These are phyloP conservation scores for Lithocarpus polystachyus DNA, from an alignment of 306 rosid genomes.

Conservation along the genomic window DNA sequence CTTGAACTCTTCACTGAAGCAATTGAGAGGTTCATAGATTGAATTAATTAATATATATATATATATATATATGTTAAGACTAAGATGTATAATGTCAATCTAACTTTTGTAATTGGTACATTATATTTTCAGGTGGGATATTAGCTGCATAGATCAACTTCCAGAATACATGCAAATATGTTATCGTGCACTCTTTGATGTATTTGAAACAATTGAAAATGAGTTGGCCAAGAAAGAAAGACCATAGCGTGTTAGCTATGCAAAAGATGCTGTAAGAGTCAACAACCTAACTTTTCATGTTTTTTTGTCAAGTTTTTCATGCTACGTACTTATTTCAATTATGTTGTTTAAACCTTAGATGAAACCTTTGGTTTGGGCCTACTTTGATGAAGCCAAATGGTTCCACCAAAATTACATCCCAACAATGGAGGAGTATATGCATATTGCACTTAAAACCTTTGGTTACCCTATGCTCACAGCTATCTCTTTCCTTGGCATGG, in stretches of 20 bases:
- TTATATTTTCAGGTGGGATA: constrained; percentile 3
- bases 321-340: too few species aligned
- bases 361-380: constrained; percentile 2
- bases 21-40: constrained; percentile 30
- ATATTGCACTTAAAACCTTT: constrained; percentile 6
- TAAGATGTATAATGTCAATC: too few species aligned
- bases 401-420: constrained; percentile 27
- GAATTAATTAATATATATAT: too few species aligned
- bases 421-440: constrained; percentile 32
- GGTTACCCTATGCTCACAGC: background rate
- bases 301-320: too few species aligned
- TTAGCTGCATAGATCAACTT: background rate
- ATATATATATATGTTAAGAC: too few species aligned
- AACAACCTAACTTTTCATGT: too few species aligned
- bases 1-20: constrained; percentile 36
- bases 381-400: constrained; percentile 36
- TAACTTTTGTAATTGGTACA: too few species aligned
- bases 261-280: constrained; percentile 23
- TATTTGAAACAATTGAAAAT: constrained; percentile 27
- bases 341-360: background rate
- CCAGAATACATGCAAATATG: constrained; percentile 8
- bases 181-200: background rate
- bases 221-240: constrained; percentile 17
- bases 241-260: constrained; percentile 7
- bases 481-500: constrained; percentile 16